Conservation (phyloP, 1,284 basidiomycete genomes). For the Ganoderma meredithae region DNA sequence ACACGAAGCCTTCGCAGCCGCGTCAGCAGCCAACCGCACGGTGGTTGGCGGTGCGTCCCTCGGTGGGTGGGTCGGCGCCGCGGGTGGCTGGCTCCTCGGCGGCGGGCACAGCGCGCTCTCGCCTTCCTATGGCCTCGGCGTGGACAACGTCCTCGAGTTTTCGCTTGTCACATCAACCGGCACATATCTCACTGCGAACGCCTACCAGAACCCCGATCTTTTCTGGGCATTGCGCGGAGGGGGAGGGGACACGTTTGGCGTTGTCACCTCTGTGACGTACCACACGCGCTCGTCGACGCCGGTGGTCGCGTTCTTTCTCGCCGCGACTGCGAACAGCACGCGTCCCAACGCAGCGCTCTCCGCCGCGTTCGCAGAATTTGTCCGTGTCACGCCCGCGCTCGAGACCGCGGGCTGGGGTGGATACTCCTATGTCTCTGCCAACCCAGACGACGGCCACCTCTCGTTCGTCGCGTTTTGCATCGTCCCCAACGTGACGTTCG, state of each 20-base stretch:
- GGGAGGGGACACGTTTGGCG: slow-evolving; percentile 53
- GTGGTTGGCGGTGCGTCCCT: slow-evolving; percentile 40
- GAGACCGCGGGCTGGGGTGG: slow-evolving; percentile 38
- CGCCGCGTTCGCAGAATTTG: slow-evolving; percentile 31
- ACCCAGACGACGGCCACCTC: slow-evolving; percentile 16
- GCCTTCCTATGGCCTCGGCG: slow-evolving; percentile 52
- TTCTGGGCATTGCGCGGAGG: slow-evolving; percentile 63
- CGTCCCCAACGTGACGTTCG: neutral
- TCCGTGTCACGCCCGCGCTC: slow-evolving; percentile 34
- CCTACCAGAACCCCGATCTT: slow-evolving; percentile 47
- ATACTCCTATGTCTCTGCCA: slow-evolving; percentile 26
- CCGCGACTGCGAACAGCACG: slow-evolving; percentile 32
- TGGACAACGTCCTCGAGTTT: slow-evolving; percentile 53
- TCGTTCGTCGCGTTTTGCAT: slow-evolving; percentile 24
- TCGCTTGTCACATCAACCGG: slow-evolving; percentile 49
- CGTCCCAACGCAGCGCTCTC: slow-evolving; percentile 23
- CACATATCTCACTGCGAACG: slow-evolving; percentile 44
- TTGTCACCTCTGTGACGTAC: slow-evolving; percentile 51
- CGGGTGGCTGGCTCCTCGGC: slow-evolving; percentile 52
- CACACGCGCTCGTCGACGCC: slow-evolving; percentile 45
- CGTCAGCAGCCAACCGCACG: slow-evolving; percentile 31
- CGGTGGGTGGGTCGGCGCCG: slow-evolving; percentile 42
- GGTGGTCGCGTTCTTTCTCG: slow-evolving; percentile 34
- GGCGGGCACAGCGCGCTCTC: slow-evolving; percentile 50
- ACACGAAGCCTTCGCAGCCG: slow-evolving; percentile 49